Percentiles rank a stretch among this genome's conserved stretches.
Conservation (phyloP, 2,329 filamentous ascomycete species). For the Fusarium setosum region DNA sequence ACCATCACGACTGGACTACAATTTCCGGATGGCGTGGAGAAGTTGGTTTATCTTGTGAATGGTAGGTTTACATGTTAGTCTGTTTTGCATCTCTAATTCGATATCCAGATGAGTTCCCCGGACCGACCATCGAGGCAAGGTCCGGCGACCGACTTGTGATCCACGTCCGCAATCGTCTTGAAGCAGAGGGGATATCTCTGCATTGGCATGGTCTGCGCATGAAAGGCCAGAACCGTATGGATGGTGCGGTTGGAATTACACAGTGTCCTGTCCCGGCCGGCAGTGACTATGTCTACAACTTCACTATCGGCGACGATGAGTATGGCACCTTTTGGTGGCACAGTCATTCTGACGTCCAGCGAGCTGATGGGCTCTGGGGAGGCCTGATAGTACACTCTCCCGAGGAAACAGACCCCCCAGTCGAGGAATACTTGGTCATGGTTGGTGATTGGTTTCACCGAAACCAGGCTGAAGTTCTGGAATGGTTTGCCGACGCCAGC, state of each 20-base stretch:
- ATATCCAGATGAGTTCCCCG: neutral
- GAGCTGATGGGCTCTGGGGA: neutral
- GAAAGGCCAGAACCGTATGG: neutral
- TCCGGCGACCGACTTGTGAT: neutral
- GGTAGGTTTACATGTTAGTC: neutral
- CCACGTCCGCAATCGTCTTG: neutral
- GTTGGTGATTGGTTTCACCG: slow-evolving; percentile 52
- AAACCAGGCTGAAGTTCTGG: slow-evolving; percentile 46
- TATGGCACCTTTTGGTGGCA: slow-evolving; percentile 1
- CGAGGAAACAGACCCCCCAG: neutral
- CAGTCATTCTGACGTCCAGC: neutral
- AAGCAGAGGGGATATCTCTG: neutral
- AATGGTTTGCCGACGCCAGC: slow-evolving; percentile 29
- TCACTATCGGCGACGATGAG: neutral
- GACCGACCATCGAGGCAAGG: neutral
- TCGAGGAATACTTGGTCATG: neutral
- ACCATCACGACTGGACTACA: neutral
- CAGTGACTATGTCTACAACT: neutral
- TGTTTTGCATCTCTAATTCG: neutral
- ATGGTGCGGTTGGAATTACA: neutral
- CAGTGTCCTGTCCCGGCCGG: neutral
- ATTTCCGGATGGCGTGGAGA: neutral
- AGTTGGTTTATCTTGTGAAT: neutral
- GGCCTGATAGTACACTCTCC: neutral
- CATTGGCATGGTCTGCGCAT: neutral